Base-by-base conservation (phyloP, 2,329 filamentous ascomycete species). In the Penicillium sp. region DNA sequence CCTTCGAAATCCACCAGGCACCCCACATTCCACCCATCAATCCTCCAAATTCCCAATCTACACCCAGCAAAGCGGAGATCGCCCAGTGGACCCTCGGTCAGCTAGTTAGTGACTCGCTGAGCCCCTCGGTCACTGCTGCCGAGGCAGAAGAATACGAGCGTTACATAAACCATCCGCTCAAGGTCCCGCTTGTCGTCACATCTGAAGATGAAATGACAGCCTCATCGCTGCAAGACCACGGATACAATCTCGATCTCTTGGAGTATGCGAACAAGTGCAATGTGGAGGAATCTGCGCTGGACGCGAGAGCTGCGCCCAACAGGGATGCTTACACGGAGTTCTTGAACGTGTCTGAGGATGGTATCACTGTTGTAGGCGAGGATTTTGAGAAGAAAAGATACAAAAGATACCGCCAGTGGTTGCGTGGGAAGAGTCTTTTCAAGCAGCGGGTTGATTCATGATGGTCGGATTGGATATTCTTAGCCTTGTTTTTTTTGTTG, bases 341-440 rank as follows among this genome's bases (percentile, higher is more conserved):
- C 66, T 72, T 97, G 52, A 83, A 81, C 40, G 84, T 94, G 11
- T 84, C 83, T 4, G 89, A 94, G 57, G 90, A 96, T 65, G 90
- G 91, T 16, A 76, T 99, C 48, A 95, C 90, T 2, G 93, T 97
- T 13, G 87, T 86, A 1, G 87, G 92, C 41, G 92, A 95, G 67
- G 94, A 97, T 71, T 81, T 86, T 42, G 81, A 83, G 38, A 97
- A 96, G 82, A 97, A 97, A 81, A 81, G 94, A 63, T 99, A 99
- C 74, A 97, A 96, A 76, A 90, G 92, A 9, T 99, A 99, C 74
- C 79, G 87, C 66, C 95, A 97, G 75, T 99, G 94, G 93, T 79
- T 99, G 68, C 83, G 86, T 58, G 93, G 93, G 16, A 97, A 97
- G 78, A 96, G 91, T 66, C 82, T 97, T 66, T 97, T 97, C 73